phyloP scores from a whole-genome alignment of 495 filamentous ascomycete genomes.

The Pyrenopolyporus hunteri region DNA sequence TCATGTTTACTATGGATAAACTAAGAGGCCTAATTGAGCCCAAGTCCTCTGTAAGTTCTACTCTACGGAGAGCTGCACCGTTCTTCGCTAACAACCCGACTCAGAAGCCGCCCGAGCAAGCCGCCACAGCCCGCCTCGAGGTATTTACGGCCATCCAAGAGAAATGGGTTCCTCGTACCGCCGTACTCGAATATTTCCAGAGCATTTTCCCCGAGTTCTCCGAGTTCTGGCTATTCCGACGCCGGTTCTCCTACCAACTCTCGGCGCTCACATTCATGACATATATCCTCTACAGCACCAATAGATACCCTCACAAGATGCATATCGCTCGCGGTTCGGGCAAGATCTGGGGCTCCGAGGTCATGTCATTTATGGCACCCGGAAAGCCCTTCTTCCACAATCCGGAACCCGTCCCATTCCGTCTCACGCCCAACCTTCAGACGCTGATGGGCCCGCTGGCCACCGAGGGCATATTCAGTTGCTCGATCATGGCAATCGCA shows the following conservation, averaged over 20 bases:
- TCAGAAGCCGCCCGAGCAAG: conserved; percentile 69
- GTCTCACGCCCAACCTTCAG: conserved; percentile 94
- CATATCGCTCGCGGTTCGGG: conserved; percentile 87
- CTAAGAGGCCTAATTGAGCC: conserved; percentile 75
- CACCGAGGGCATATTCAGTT: conserved; percentile 91
- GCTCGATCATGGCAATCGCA: conserved; percentile 92
- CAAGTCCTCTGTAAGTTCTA: conserved; percentile 63
- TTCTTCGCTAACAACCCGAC: conserved; percentile 15
- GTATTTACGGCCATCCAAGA: conserved; percentile 90
- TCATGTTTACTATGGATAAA: conserved; percentile 93
- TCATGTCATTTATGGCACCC: conserved; percentile 82
- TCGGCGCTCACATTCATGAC: conserved; percentile 99
- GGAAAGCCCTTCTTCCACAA: conserved; percentile 89
- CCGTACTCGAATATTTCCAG: conserved; percentile 90
- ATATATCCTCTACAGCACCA: conserved; percentile 93
- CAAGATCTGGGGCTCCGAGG: conserved; percentile 94
- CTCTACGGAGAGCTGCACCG: background rate
- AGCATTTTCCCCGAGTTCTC: conserved; percentile 84
- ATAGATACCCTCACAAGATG: conserved; percentile 93
- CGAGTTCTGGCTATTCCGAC: conserved; percentile 97
- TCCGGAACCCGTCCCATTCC: conserved; percentile 93
- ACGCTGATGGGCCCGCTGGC: conserved; percentile 93
- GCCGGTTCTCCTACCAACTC: conserved; percentile 94
- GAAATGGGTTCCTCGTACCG: conserved; percentile 79
- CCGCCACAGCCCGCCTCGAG: conserved; percentile 74